A percentile compares a stretch with the other conserved stretches of the same genome.
Conservation (phyloP, 1,139 yeast species). For the Arxiozyma slooffiae region DNA sequence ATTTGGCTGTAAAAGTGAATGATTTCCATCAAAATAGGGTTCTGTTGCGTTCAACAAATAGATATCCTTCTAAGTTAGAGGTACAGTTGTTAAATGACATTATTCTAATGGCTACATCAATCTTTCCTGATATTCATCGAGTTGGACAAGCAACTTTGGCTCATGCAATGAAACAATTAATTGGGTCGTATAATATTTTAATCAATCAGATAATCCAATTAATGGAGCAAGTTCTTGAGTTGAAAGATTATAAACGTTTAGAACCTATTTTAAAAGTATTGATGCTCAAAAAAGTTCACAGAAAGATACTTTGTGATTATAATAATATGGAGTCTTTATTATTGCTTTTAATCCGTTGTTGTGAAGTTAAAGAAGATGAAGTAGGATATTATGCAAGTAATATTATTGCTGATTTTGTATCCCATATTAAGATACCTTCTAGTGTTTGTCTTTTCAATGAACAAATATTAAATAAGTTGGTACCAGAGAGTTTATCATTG, state of each 20-base stretch:
- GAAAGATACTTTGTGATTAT: conserved; percentile 50
- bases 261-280: conserved; percentile 60
- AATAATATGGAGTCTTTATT: conserved; percentile 41
- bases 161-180: conserved; percentile 61
- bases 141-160: conserved; percentile 64
- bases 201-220: conserved; percentile 36
- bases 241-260: conserved; percentile 46
- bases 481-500: conserved; percentile 54
- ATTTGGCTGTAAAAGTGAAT: conserved; percentile 65
- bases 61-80: conserved; percentile 67
- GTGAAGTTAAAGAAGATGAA: conserved; percentile 48
- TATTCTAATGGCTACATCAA: conserved; percentile 57
- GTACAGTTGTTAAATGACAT: conserved; percentile 55
- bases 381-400: conserved; percentile 44
- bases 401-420: conserved; percentile 40
- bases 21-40: conserved; percentile 70
- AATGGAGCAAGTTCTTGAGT: conserved; percentile 42
- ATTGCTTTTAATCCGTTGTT: conserved; percentile 45
- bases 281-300: conserved; percentile 42
- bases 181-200: conserved; percentile 54
- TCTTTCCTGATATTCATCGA: conserved; percentile 58
- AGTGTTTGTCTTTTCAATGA: conserved; percentile 46
- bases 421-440: conserved; percentile 47
- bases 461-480: conserved; percentile 35
- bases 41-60: conserved; percentile 62